phyloP scores from a whole-genome alignment of 371 early-diverging fungal species.

The Cokeromyces recurvatus region DNA sequence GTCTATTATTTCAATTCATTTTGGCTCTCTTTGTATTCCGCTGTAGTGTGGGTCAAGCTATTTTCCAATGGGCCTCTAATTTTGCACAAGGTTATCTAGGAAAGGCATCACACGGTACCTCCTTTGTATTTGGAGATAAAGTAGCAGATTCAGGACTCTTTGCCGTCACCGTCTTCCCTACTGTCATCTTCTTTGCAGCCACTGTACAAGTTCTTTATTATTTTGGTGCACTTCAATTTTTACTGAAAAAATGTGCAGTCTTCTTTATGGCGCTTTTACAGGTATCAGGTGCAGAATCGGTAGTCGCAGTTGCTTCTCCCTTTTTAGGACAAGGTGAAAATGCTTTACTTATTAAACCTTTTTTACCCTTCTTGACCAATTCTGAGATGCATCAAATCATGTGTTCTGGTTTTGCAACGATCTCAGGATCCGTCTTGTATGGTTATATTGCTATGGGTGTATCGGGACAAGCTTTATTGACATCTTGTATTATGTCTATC shows the following conservation, averaged over 20 bases:
- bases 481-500: conserved; percentile 91
- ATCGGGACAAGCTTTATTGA: conserved; percentile 62
- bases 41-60: conserved; percentile 67
- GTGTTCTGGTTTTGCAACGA: conserved; percentile 91
- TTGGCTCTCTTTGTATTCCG: conserved; percentile 80
- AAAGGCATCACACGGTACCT: conserved; percentile 62
- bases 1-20: conserved; percentile 73
- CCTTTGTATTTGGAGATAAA: conserved; percentile 63
- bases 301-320: conserved; percentile 84
- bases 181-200: conserved; percentile 84
- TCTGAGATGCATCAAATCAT: conserved; percentile 87
- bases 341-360: conserved; percentile 78
- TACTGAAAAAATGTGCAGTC: conserved; percentile 66
- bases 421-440: conserved; percentile 87
- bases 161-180: conserved; percentile 73
- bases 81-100: conserved; percentile 64
- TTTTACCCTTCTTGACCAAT: conserved; percentile 78
- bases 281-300: conserved; percentile 84
- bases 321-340: conserved; percentile 85
- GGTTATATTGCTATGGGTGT: conserved; percentile 70
- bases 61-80: conserved; percentile 72
- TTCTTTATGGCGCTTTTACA: conserved; percentile 68
- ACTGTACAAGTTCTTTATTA: conserved; percentile 85
- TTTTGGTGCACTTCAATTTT: conserved; percentile 81
- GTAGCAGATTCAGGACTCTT: conserved; percentile 45